Base-by-base conservation (phyloP, 306 rosid genomes). In the Casuarina cunninghamiana region DNA sequence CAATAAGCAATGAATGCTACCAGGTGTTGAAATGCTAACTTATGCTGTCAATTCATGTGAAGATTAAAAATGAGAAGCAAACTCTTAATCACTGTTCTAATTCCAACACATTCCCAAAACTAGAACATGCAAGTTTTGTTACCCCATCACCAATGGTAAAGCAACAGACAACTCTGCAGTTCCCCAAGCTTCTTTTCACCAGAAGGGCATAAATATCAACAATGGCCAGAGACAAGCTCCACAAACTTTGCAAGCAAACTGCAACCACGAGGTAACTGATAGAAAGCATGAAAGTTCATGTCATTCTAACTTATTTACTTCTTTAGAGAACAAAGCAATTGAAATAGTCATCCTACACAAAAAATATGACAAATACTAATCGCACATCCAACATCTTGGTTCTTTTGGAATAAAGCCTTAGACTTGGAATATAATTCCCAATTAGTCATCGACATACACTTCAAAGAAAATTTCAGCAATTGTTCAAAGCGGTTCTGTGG, bases 111-210 rank as follows among this genome's bases (percentile, higher is more conserved):
- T 2, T 37, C 15, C 5, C 32, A 19, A 75, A 32, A 32, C 9
- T 54, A 17, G 32, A 53, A 44, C 48, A 10, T 42, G 26, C 39
- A 49, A 72, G 1, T 72, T 51, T 73, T 39, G 85, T 71, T 81
- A 85, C 88, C 73, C 86, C 86, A 78, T 85, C 88, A 0, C 86
- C 85, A 13, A 85, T 38, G 73, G 86, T 57, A 71, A 85, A 78
- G 74, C 82, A 75, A 72, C 83, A 49, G 11, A 85, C 60, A 67
- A 76, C 53, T 67, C 60, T 72, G 71, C 63, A 65, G 42, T 78
- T 81, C n/a, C 83, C 26, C 71, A 85, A 78, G 32, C 86, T 81
- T 57, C 88, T 81, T 61, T 81, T 69, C 39, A 85, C 32, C 32
- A 26, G 32, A 26, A 26, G 32, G 32, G 32, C 32, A 26, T 26